Evolutionary conservation across 2,329 filamentous ascomycete genomes (phyloP).

Genomic region (Blumeria hordei): DNA sequence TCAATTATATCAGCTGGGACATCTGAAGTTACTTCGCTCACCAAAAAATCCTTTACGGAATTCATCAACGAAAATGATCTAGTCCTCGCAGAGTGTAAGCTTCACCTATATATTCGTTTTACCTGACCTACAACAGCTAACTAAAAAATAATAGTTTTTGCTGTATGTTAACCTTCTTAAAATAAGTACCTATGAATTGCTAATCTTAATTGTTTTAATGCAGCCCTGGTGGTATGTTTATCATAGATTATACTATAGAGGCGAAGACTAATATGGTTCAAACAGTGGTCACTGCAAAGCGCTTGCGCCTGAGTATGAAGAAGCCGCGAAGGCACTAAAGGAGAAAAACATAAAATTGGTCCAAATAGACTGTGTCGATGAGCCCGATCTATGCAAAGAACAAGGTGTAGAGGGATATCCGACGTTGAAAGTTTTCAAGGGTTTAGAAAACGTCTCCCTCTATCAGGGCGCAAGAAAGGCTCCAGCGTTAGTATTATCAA

Average conservation of each 20-base stretch:
- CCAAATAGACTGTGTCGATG: slow-evolving; percentile 89
- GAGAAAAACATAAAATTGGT: slow-evolving; percentile 67
- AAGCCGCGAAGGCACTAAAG: slow-evolving; percentile 62
- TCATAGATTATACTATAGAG: slow-evolving; percentile 1
- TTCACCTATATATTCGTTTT: slow-evolving; percentile 1
- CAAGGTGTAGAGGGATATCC: slow-evolving; percentile 94
- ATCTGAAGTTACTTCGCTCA: slow-evolving; percentile 69
- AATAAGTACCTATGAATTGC: slow-evolving; percentile 5
- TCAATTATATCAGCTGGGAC: slow-evolving; percentile 35
- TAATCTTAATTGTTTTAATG: slow-evolving; percentile 8
- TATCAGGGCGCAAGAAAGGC: slow-evolving; percentile 84
- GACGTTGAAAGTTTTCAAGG: slow-evolving; percentile 96
- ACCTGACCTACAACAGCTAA: slow-evolving; percentile 6
- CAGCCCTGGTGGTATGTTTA: slow-evolving; percentile 16
- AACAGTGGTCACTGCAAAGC: slow-evolving; percentile 78
- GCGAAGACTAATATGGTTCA: slow-evolving; percentile 10
- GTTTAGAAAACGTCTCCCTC: slow-evolving; percentile 52
- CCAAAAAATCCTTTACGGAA: slow-evolving; percentile 62
- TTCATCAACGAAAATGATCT: slow-evolving; percentile 73
- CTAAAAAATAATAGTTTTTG: slow-evolving; percentile 40
- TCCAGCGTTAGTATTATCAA: slow-evolving; percentile 28
- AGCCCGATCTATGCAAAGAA: slow-evolving; percentile 71
- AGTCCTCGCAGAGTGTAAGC: slow-evolving; percentile 81
- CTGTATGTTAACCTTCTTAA: slow-evolving; percentile 48
- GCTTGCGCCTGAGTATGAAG: slow-evolving; percentile 77